phyloP scores from a whole-genome alignment of 441 rosid genomes.

The Hypseocharis bilobata region DNA sequence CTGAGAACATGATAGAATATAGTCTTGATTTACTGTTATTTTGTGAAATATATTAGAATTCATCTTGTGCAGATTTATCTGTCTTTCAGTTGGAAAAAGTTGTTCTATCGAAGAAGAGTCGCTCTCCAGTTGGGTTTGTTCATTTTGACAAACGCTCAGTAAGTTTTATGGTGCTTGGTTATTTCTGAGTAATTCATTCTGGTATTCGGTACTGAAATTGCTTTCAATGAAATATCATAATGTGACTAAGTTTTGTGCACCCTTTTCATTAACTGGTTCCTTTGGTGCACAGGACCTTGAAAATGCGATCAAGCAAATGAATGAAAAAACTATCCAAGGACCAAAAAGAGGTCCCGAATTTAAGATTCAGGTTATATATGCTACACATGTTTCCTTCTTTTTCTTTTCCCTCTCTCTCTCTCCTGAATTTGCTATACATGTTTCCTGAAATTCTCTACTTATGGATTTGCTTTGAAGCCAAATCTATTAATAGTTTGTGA shows the following conservation, averaged over 20 bases:
- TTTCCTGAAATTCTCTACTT: background rate
- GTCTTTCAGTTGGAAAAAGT: slow-evolving; percentile 10
- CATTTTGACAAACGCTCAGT: slow-evolving; percentile 4
- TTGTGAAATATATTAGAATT: background rate
- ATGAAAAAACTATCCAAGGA: slow-evolving; percentile 9
- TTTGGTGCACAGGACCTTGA: slow-evolving; percentile 3
- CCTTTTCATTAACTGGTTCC: background rate
- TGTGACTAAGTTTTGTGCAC: background rate
- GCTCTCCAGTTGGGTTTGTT: slow-evolving; percentile 2
- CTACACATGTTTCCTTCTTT: background rate
- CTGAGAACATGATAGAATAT: background rate
- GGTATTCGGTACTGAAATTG: background rate
- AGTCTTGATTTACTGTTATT: background rate
- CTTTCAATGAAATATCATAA: background rate
- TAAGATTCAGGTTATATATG: slow-evolving; percentile 3
- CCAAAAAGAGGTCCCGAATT: slow-evolving; percentile 5
- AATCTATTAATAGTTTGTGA: background rate
- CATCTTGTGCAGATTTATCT: background rate
- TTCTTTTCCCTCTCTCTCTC: background rate
- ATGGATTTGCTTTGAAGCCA: background rate
- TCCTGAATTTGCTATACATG: background rate
- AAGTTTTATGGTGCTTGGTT: background rate
- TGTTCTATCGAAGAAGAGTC: slow-evolving; percentile 2
- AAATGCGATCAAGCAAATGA: slow-evolving; percentile 2
- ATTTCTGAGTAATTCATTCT: background rate